A percentile compares a stretch with the other conserved stretches of the same genome.
phyloP scores from a whole-genome alignment of 2,329 filamentous ascomycete species.

The Myriosclerotinia scirpicola region DNA sequence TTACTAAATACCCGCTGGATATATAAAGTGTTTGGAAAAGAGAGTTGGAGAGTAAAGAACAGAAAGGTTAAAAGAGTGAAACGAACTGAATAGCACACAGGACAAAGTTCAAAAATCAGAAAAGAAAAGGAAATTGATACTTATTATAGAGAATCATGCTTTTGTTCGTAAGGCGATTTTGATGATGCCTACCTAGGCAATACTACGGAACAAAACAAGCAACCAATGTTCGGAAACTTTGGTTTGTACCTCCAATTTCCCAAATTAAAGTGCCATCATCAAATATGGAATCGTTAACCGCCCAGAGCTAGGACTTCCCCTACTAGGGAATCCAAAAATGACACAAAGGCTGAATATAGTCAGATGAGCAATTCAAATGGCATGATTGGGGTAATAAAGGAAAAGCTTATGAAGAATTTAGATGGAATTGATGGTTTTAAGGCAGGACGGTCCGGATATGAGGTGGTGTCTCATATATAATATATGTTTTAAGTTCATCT shows the following conservation, averaged over 20 bases:
- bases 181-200: background rate
- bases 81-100: slow-evolving; percentile 23
- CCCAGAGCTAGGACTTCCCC: background rate
- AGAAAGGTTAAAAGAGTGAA: slow-evolving; percentile 22
- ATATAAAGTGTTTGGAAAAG: slow-evolving; percentile 4
- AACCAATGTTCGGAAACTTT: slow-evolving; percentile 7
- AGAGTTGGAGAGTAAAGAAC: slow-evolving; percentile 3
- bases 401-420: slow-evolving; percentile 14
- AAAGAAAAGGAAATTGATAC: background rate
- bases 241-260: slow-evolving; percentile 20
- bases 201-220: background rate
- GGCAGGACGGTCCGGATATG: slow-evolving; percentile 26
- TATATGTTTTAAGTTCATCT: slow-evolving; percentile 16
- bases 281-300: slow-evolving; percentile 17
- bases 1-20: slow-evolving; percentile 8
- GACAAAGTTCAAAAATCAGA: slow-evolving; percentile 11
- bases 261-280: slow-evolving; percentile 20
- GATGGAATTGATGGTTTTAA: slow-evolving; percentile 11
- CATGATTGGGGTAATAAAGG: slow-evolving; percentile 9
- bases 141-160: slow-evolving; percentile 4
- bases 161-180: background rate
- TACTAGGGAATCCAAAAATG: background rate
- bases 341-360: slow-evolving; percentile 3
- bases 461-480: slow-evolving; percentile 21
- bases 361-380: slow-evolving; percentile 11